phyloP scores from a whole-genome alignment of 2,329 filamentous ascomycete species.

The Ophioceras dolichostomum region DNA sequence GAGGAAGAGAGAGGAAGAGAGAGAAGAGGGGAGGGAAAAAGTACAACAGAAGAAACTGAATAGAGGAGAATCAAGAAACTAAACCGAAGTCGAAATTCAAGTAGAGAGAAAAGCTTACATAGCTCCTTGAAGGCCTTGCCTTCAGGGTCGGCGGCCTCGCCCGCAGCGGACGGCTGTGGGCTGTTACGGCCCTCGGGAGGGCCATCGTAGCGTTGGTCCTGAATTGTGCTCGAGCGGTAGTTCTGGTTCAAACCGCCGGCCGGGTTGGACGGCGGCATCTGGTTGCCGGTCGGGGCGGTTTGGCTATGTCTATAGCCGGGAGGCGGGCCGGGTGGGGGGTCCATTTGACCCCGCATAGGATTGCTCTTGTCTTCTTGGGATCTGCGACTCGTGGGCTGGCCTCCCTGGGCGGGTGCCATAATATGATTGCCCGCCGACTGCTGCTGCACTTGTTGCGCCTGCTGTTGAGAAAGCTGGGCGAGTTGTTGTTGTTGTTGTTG shows the following conservation, averaged over 20 bases:
- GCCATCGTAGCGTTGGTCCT: constrained; percentile 30
- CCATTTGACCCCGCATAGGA: constrained; percentile 27
- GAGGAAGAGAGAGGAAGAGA: constrained; percentile 13
- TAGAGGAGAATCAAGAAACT: too few species aligned
- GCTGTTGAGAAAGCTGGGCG: too few species aligned
- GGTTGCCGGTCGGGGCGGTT: constrained; percentile 24
- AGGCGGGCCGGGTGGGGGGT: constrained; percentile 32
- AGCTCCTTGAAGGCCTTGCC: constrained; percentile 47
- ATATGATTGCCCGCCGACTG: constrained; percentile 3
- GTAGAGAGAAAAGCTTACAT: constrained; percentile 36
- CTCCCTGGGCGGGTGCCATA: constrained; percentile 36
- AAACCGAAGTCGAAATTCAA: too few species aligned
- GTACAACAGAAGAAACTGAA: constrained; percentile 1
- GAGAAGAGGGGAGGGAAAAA: constrained; percentile 1
- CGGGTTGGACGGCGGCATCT: constrained; percentile 25
- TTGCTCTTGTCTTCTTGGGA: constrained; percentile 36
- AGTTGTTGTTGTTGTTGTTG: constrained; percentile 3
- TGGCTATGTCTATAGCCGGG: constrained; percentile 41
- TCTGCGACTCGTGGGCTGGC: constrained; percentile 27
- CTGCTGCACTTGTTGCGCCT: constrained; percentile 2
- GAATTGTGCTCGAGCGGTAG: constrained; percentile 26
- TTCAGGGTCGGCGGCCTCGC: constrained; percentile 16
- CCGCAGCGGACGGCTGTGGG: constrained; percentile 35
- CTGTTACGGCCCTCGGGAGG: constrained; percentile 39
- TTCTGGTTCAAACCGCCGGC: constrained; percentile 20